A percentile compares a stretch with the other conserved stretches of the same genome.
Evolutionary conservation across 345 rosid genomes (phyloP).

Genomic region (Heritiera littoralis): DNA sequence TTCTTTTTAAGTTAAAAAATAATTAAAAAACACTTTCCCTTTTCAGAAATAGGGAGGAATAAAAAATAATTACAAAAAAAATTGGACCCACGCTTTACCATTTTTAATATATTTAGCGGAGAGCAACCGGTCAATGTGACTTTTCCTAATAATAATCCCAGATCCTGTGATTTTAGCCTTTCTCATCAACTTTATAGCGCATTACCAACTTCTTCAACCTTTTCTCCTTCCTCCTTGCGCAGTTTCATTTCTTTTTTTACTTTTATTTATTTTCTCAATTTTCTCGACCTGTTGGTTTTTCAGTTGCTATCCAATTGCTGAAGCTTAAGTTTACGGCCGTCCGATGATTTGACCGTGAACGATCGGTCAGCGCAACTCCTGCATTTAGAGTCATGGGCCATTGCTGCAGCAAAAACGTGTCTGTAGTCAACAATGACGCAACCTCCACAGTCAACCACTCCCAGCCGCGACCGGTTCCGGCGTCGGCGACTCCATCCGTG

Average conservation of each 20-base stretch:
- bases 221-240: not conserved
- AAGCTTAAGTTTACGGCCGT: constrained; percentile 25
- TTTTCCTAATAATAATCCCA: constrained; percentile 4
- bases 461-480: constrained; percentile 28
- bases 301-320: constrained; percentile 10
- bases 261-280: not conserved
- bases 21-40: too few relatives aligned
- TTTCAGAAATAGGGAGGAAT: too few relatives aligned
- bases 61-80: not conserved
- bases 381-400: constrained; percentile 60
- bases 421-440: constrained; percentile 34
- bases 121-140: not conserved
- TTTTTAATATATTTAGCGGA: not conserved
- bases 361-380: constrained; percentile 24
- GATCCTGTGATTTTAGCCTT: not conserved
- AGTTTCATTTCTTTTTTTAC: not conserved
- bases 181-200: constrained; percentile 20
- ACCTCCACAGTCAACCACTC: constrained; percentile 31
- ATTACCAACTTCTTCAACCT: constrained; percentile 4
- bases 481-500: constrained; percentile 33
- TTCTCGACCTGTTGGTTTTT: not conserved
- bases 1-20: not conserved
- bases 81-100: not conserved
- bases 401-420: constrained; percentile 66
- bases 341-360: constrained; percentile 40